Evolutionary conservation across 2,329 filamentous ascomycete genomes (phyloP).

Genomic region (Monosporascus sp.): DNA sequence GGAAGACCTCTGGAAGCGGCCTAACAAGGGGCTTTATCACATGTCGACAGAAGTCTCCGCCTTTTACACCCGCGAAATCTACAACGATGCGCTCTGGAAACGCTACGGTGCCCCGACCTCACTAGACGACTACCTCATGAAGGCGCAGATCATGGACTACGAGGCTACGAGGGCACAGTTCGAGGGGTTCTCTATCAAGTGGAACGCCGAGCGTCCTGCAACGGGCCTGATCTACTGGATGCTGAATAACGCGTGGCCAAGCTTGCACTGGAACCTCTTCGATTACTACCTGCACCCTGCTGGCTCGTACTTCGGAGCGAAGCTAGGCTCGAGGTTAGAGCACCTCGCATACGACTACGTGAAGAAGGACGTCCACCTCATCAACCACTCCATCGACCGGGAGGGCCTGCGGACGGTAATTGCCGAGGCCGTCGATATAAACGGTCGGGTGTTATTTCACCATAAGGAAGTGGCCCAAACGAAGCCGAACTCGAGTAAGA

Average conservation of each 20-base stretch:
- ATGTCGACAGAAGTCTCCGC: conserved; percentile 52
- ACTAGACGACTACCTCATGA: conserved; percentile 53
- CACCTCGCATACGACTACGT: conserved; percentile 53
- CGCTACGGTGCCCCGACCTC: conserved; percentile 47
- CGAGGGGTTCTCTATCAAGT: conserved; percentile 49
- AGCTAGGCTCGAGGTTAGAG: conserved; percentile 44
- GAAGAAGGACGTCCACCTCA: conserved; percentile 40
- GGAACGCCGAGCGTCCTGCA: conserved; percentile 45
- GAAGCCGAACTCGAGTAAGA: conserved; percentile 39
- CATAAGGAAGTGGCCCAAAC: conserved; percentile 29
- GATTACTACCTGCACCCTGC: conserved; percentile 57
- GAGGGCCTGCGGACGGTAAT: conserved; percentile 36
- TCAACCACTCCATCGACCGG: conserved; percentile 45
- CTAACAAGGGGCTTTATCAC: conserved; percentile 50
- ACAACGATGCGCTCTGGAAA: conserved; percentile 49
- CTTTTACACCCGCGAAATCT: conserved; percentile 52
- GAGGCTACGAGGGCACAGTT: conserved; percentile 57
- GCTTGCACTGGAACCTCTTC: conserved; percentile 60
- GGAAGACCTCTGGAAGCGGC: conserved; percentile 50
- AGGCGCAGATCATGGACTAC: conserved; percentile 59
- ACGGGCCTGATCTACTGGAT: conserved; percentile 64
- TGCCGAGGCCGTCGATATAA: conserved; percentile 43
- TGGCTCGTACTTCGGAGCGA: conserved; percentile 56
- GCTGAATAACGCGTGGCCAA: conserved; percentile 61
- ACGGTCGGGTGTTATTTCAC: conserved; percentile 39